These are phyloP conservation scores for Alternaria incomplexa DNA, from an alignment of 2,329 filamentous ascomycete species.

Conservation along the genomic window DNA sequence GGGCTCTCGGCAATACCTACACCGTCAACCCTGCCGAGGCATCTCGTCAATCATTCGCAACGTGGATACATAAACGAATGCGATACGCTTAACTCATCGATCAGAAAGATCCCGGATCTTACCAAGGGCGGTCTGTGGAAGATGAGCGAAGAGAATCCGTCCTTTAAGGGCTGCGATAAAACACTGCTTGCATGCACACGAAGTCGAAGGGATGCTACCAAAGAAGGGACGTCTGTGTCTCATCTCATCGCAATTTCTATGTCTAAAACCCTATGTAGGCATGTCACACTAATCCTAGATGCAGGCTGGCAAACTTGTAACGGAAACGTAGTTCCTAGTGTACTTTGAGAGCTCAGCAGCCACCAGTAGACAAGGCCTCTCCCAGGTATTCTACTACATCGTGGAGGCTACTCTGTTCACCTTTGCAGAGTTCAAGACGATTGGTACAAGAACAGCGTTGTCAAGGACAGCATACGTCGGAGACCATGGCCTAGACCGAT, in stretches of 20 bases:
- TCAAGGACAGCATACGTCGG: not conserved
- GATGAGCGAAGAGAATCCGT: not conserved
- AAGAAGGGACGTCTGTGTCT: not conserved
- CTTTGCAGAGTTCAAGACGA: not conserved
- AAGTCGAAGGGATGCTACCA: not conserved
- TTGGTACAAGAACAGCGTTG: not conserved
- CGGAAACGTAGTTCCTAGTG: slow-evolving; percentile 15
- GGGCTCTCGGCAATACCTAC: not conserved
- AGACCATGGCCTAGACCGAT: not conserved
- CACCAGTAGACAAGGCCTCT: slow-evolving; percentile 9
- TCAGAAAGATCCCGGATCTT: not conserved
- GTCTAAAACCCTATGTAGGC: not conserved
- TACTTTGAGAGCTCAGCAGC: slow-evolving; percentile 25
- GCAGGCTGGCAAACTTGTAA: slow-evolving; percentile 20
- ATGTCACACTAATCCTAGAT: not conserved
- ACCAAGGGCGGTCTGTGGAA: not conserved
- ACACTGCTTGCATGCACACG: slow-evolving; percentile 9
- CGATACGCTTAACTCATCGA: not conserved
- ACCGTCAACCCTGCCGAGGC: not conserved
- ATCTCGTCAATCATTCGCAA: not conserved
- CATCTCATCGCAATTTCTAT: not conserved
- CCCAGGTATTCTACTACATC: slow-evolving; percentile 19
- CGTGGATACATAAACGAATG: not conserved
- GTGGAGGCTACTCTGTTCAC: not conserved
- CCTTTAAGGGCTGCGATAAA: slow-evolving; percentile 2